These are phyloP conservation scores for Aphanomyces euteiches DNA, from an alignment of 352 stramenopile species.

Conservation along the genomic window DNA sequence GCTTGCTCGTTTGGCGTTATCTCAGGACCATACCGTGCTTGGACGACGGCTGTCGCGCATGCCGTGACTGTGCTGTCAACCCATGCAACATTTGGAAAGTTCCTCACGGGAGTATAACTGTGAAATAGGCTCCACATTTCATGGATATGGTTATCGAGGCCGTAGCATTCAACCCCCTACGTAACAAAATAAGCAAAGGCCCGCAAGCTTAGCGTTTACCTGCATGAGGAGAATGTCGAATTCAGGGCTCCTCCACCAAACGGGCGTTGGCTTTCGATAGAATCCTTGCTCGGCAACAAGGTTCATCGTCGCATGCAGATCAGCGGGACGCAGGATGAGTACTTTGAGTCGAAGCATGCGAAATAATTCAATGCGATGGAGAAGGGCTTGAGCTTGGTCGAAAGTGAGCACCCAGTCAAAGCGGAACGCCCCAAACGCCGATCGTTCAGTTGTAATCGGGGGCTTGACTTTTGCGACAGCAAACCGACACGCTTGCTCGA, in stretches of 20 bases:
- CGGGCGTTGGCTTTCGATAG: slow-evolving; percentile 37
- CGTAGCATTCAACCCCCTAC: slow-evolving; percentile 71
- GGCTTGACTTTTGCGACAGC: slow-evolving; percentile 7
- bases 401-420: slow-evolving; percentile 57
- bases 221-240: slow-evolving; percentile 80
- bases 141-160: slow-evolving; percentile 61
- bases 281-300: slow-evolving; percentile 41
- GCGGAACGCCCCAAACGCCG: slow-evolving; percentile 60
- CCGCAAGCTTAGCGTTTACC: slow-evolving; percentile 6
- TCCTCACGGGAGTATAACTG: slow-evolving; percentile 37
- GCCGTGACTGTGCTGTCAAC: slow-evolving; percentile 51
- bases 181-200: background rate
- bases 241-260: slow-evolving; percentile 69
- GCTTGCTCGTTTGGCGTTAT: background rate
- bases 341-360: slow-evolving; percentile 65
- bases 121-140: slow-evolving; percentile 72
- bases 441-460: slow-evolving; percentile 37
- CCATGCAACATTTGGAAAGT: slow-evolving; percentile 63
- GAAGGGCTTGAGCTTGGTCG: slow-evolving; percentile 53
- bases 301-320: slow-evolving; percentile 59
- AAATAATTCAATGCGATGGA: slow-evolving; percentile 82
- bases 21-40: background rate
- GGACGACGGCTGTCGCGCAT: slow-evolving; percentile 20
- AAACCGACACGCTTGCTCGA: slow-evolving; percentile 1
- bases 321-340: slow-evolving; percentile 52